Evolutionary conservation across 306 rosid genomes (phyloP), one percentile per base, ranked within the genome.

Genomic region (Quercus engelmannii): DNA sequence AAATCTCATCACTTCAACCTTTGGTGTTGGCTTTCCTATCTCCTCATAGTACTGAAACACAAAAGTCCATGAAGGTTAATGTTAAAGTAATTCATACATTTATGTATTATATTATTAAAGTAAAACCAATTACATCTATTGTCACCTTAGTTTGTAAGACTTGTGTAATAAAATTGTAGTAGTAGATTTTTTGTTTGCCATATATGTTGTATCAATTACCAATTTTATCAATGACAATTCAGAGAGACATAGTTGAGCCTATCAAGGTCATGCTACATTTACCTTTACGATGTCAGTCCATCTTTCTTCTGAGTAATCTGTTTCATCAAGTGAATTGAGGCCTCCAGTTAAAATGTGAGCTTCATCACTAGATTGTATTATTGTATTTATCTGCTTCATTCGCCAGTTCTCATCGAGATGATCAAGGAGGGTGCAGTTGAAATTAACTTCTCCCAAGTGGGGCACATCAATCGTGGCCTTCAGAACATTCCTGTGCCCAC

Each of bases 211-310:
- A 49, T 17, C 54, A 49, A 49, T 49, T 49, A 12, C 54, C 1
- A 12, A 12, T 49, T 49, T 49, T 12, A 49, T 12, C 54, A 49
- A 49, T 49, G 54, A 38, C 46, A 38, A 38, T 38, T 38, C 46
- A 38, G 11, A 38, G 46, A 8, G 46, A 38, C 10, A 38, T 38
- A 38, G 2, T 38, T 1, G 46, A 38, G 46, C 46, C 46, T 7
- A 26, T 20, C 10, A 3, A 63, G 7, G 33, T 43, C 5, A 5
- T 56, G 19, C 26, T 23, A 18, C 31, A 18, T 13, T 33, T 83
- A 94, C 97, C 92, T 91, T 95, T n/a, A 93, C 91, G 68, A 96
- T 96, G 82, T 96, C 98, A 71, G 90, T 88, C 99, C 99, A 96
- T 83, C 99, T 90, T 83, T 96, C 93, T 83, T 87, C 91, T 4